Base-by-base conservation (phyloP, 2,329 filamentous ascomycete species). In the Alternaria consortialis region DNA sequence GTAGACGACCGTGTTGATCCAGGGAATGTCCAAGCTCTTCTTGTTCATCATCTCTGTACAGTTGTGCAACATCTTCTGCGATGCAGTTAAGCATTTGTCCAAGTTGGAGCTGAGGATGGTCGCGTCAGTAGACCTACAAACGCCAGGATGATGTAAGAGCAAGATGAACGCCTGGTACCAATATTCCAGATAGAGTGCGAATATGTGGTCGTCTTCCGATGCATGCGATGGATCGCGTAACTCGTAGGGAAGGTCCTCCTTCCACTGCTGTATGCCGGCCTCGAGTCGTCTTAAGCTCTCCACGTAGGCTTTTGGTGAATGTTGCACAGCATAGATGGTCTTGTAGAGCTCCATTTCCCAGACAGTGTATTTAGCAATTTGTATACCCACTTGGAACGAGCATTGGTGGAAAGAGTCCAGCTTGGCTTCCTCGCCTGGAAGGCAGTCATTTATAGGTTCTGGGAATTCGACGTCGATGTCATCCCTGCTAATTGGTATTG, bases 391-490 rank as follows among this genome's bases (percentile, higher is more conserved):
- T 51, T 87, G 83, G 71, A 89, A 93, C 1, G 84, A 84, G 74
- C 91, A 94, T 44, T 86, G 86, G n/a, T 78, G 80, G 71, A 80
- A 82, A 3, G 78, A 68, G 15, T 74, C 73, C 11, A 79, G 46
- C 5, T 60, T 67, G 3, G 68, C 65, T 17, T 87, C 81, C 37
- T 91, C 88, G 0, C 85, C 86, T 0, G 93, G 84, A 31, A 89
- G 82, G 67, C 91, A 89, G 73, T 96, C 93, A 27, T 89, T 84
- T 32, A 94, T 84, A 5, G 88, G 81, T 58, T 91, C 85, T 1
- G 92, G 92, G 48, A 93, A 86, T 63, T 93, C 91, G 36, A 91
- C 87, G 70, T 96, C 92, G 67, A 93, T 90, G 65, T 95, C 91
- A 53, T 91, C 88, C 4, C 89, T 81, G 11, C 87, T 86, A 48